Conservation (phyloP, 805 yeast genomes). For the Yarrowia keelungensis region DNA sequence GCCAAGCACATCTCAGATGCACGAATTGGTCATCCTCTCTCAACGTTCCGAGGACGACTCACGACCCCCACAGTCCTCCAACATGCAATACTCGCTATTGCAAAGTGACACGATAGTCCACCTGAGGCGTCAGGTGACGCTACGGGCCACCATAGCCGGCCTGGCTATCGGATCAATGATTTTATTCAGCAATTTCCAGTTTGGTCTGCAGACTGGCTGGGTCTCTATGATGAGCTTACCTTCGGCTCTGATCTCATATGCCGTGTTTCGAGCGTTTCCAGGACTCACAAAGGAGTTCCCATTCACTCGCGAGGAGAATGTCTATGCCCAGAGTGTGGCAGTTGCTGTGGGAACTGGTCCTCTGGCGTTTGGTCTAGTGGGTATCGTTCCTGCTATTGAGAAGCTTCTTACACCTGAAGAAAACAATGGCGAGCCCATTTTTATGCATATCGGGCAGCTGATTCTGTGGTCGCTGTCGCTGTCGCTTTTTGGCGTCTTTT, state of each 20-base stretch:
- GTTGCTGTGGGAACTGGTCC: constrained; percentile 99
- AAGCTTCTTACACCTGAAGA: constrained; percentile 82
- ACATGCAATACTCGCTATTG: constrained; percentile 23
- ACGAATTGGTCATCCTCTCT: constrained; percentile 30
- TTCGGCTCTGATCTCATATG: constrained; percentile 85
- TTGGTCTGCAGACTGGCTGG: constrained; percentile 98
- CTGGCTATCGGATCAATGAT: constrained; percentile 85
- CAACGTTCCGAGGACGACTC: constrained; percentile 5
- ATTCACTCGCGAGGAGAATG: constrained; percentile 91
- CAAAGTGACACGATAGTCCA: constrained; percentile 26
- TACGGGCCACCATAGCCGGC: constrained; percentile 78
- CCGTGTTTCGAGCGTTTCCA: constrained; percentile 69
- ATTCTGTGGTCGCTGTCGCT: constrained; percentile 84
- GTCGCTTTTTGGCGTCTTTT: constrained; percentile 94
- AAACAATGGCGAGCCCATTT: constrained; percentile 47
- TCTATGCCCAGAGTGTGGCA: constrained; percentile 87
- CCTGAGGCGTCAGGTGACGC: constrained; percentile 56
- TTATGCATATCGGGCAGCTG: constrained; percentile 59
- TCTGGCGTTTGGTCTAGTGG: constrained; percentile 91
- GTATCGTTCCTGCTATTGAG: constrained; percentile 95
- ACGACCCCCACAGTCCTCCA: background rate
- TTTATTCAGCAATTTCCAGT: constrained; percentile 88
- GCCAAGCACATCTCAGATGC: constrained; percentile 31
- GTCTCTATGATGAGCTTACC: constrained; percentile 99
- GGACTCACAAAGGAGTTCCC: constrained; percentile 51